A percentile compares a stretch with the other conserved stretches of the same genome.
phyloP scores from a whole-genome alignment of 75 land plant genomes.

The Larix kaempferi region DNA sequence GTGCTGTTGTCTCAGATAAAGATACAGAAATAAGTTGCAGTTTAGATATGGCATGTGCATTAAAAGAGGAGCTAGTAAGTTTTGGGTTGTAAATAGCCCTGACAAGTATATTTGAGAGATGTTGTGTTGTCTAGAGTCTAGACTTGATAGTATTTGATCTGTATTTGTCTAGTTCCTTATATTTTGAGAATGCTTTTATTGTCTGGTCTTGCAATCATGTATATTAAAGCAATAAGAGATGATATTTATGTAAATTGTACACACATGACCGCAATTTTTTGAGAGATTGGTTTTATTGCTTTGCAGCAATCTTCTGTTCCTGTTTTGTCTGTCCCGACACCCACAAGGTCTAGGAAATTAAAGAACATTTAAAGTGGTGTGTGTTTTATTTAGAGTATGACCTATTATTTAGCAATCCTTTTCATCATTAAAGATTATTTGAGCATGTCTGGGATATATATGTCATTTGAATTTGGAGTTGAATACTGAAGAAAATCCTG shows the following conservation, averaged over 20 bases:
- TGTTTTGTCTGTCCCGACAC: neutral
- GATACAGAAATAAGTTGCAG: neutral
- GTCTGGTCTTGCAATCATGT: too few species aligned
- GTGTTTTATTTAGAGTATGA: neutral
- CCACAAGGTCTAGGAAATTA: neutral
- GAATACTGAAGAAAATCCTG: neutral
- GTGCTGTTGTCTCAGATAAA: neutral
- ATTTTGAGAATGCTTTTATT: neutral
- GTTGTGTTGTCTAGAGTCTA: constrained; percentile 2
- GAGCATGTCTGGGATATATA: too few species aligned
- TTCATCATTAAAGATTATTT: neutral
- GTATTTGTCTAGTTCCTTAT: neutral
- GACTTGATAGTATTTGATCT: neutral
- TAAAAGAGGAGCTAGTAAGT: constrained; percentile 7
- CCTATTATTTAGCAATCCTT: neutral
- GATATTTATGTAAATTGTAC: neutral
- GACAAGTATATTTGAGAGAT: neutral
- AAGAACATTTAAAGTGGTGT: neutral
- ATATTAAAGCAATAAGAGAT: neutral
- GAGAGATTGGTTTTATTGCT: neutral
- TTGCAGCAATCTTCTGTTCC: neutral
- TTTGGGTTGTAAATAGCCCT: neutral
- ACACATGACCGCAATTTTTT: neutral
- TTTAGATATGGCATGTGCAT: neutral
- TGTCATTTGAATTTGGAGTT: neutral